phyloP scores from a whole-genome alignment of 2,329 filamentous ascomycete genomes.

The Ophiocordyceps camponoti-leonardi region DNA sequence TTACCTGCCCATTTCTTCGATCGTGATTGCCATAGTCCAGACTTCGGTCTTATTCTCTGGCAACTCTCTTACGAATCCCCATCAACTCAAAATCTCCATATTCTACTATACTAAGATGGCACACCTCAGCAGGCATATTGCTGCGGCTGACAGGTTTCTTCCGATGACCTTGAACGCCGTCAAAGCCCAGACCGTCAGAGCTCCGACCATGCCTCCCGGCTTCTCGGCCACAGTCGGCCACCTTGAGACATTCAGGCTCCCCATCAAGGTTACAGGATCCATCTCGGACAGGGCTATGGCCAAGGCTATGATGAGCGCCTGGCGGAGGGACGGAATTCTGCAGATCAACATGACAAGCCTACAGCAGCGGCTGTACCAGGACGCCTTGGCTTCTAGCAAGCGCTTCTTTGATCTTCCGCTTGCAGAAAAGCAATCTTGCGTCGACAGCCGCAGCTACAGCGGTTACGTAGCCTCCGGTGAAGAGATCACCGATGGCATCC shows the following conservation, averaged over 20 bases:
- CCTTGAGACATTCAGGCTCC: slow-evolving; percentile 25
- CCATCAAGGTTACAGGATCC: slow-evolving; percentile 16
- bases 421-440: slow-evolving; percentile 21
- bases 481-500: slow-evolving; percentile 28
- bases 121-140: background rate
- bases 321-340: slow-evolving; percentile 27
- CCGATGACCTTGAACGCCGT: background rate
- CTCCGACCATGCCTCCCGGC: slow-evolving; percentile 10
- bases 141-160: background rate
- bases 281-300: slow-evolving; percentile 18
- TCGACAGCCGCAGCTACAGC: slow-evolving; percentile 26
- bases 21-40: background rate
- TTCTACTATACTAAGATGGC: background rate
- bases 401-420: slow-evolving; percentile 20
- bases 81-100: background rate
- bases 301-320: slow-evolving; percentile 21
- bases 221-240: slow-evolving; percentile 8
- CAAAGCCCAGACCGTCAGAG: background rate
- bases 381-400: slow-evolving; percentile 18
- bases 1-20: too few relatives aligned
- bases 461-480: slow-evolving; percentile 33
- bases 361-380: slow-evolving; percentile 17
- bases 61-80: background rate
- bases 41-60: too few relatives aligned
- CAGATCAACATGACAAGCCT: slow-evolving; percentile 21